Conservation (phyloP, 352 stramenopile genomes). For the Globisporangium barbulae region DNA sequence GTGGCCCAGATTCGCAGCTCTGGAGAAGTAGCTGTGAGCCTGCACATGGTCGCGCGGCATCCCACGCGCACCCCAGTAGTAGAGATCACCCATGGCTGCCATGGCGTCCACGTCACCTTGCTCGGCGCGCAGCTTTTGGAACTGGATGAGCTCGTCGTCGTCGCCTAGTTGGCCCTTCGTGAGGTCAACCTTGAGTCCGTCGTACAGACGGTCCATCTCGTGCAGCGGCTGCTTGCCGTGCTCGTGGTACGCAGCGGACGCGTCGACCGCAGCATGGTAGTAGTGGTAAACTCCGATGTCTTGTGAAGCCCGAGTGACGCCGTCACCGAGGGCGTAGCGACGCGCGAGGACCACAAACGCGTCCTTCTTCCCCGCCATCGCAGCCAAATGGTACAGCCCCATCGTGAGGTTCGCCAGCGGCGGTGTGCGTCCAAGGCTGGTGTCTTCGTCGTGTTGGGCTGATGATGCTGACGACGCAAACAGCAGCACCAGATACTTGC, state of each 20-base stretch:
- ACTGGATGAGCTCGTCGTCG: slow-evolving; percentile 86
- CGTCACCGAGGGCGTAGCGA: slow-evolving; percentile 30
- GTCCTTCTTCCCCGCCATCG: slow-evolving; percentile 34
- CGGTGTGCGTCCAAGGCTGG: not conserved
- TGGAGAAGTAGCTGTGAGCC: slow-evolving; percentile 73
- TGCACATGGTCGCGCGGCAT: slow-evolving; percentile 62
- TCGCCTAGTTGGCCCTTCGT: slow-evolving; percentile 62
- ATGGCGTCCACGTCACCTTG: slow-evolving; percentile 76
- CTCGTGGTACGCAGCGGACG: slow-evolving; percentile 52
- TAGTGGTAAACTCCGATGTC: slow-evolving; percentile 65
- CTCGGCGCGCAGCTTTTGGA: slow-evolving; percentile 76
- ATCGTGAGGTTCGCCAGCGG: slow-evolving; percentile 20
- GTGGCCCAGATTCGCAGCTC: slow-evolving; percentile 59
- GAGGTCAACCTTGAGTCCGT: slow-evolving; percentile 45
- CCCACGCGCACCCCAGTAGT: slow-evolving; percentile 87
- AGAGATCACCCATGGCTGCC: slow-evolving; percentile 83
- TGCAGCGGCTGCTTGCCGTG: slow-evolving; percentile 74
- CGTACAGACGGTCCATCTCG: slow-evolving; percentile 73
- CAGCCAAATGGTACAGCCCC: slow-evolving; percentile 51
- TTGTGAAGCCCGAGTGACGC: slow-evolving; percentile 6
- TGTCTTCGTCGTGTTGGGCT: not conserved
- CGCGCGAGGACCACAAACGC: slow-evolving; percentile 55
- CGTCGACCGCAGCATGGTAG: slow-evolving; percentile 42
- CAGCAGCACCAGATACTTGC: slow-evolving; percentile 29
- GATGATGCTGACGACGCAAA: not conserved